Base-by-base conservation (phyloP, 495 filamentous ascomycete genomes). In the Ramalina peruviana region DNA sequence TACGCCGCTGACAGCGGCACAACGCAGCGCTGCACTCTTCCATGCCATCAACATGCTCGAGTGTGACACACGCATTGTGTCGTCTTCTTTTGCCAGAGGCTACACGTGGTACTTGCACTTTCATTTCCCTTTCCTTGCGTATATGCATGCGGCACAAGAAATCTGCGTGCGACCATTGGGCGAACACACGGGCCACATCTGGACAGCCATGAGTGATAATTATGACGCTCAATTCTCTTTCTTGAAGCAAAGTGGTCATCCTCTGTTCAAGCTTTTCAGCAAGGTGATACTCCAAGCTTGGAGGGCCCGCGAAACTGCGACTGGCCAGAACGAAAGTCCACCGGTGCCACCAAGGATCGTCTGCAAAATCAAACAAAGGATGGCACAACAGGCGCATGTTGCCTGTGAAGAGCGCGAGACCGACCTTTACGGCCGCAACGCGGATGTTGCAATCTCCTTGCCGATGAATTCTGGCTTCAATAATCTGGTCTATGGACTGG, bases 41-140 rank as follows among this genome's bases (percentile, higher is more conserved):
- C 41, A 71, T 48, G 73, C 74, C 0, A 44, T 76, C 3, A 44
- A 40, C 9, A 64, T 72, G 57, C 63, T 77, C 21, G 63, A 75
- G 26, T 65, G 54, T 47, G 70, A 76, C 49, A 76, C 73, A 0
- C 72, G 69, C 40, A 41, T 79, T 49, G 65, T 71, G 55, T 63
- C 53, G 4, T 75, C 71, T 0, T 63, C 71, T 19, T 58, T 70
- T 0, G 73, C 59, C 1, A 65, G 63, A 56, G 58, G 68, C 12
- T 79, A 60, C 54, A 53, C 30, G 26, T 81, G 76, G 76, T 44
- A 71, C 0, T 12, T 58, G 19, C 54, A 64, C 0, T 60, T 64
- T 20, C 48, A 79, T 54, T 79, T 79, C 56, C 77, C 74, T 6
- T 70, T 78, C 38, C 67, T 68, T 0, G 72, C 67, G 6, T 79